A percentile compares a stretch with the other conserved stretches of the same genome.
phyloP scores from a whole-genome alignment of 441 rosid genomes.

The Euphorbia celastroides region DNA sequence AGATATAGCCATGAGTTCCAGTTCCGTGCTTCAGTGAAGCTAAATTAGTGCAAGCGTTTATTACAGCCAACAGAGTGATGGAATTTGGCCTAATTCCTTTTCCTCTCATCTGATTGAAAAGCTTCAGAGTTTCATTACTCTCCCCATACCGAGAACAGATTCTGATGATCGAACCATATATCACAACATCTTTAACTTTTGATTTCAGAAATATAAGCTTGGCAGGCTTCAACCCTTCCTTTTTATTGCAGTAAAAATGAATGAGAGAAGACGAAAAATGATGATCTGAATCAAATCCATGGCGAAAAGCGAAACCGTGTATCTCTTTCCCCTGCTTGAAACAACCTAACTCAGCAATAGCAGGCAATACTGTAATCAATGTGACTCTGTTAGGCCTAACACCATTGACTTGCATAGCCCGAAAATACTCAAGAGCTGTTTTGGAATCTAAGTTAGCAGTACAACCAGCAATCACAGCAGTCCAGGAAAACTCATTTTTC shows the following conservation, averaged over 20 bases:
- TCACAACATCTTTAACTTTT: slow-evolving; percentile 41
- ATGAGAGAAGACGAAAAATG: slow-evolving; percentile 36
- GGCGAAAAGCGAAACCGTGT: slow-evolving; percentile 46
- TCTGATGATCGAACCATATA: slow-evolving; percentile 47
- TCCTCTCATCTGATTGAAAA: slow-evolving; percentile 35
- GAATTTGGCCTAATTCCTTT: slow-evolving; percentile 39
- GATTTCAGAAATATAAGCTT: slow-evolving; percentile 35
- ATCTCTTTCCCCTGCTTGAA: slow-evolving; percentile 34
- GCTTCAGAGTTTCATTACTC: slow-evolving; percentile 31
- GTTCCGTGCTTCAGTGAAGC: slow-evolving; percentile 28
- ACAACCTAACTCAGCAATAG: slow-evolving; percentile 28
- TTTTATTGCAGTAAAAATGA: slow-evolving; percentile 34
- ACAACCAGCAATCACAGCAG: slow-evolving; percentile 45
- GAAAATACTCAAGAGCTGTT: slow-evolving; percentile 30
- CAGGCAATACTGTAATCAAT: slow-evolving; percentile 31
- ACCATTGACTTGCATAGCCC: slow-evolving; percentile 38
- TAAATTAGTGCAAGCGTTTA: slow-evolving; percentile 37
- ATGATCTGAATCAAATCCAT: slow-evolving; percentile 27
- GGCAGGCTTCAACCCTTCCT: slow-evolving; percentile 21
- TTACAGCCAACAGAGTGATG: slow-evolving; percentile 44
- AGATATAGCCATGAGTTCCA: slow-evolving; percentile 34
- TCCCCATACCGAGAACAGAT: slow-evolving; percentile 33
- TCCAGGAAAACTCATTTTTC: slow-evolving; percentile 51
- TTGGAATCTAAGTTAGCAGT: slow-evolving; percentile 24
- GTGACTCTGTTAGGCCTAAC: slow-evolving; percentile 43